A percentile compares a stretch with the other conserved stretches of the same genome.
phyloP scores from a whole-genome alignment of 805 yeast species.

The Komagataella populi region DNA sequence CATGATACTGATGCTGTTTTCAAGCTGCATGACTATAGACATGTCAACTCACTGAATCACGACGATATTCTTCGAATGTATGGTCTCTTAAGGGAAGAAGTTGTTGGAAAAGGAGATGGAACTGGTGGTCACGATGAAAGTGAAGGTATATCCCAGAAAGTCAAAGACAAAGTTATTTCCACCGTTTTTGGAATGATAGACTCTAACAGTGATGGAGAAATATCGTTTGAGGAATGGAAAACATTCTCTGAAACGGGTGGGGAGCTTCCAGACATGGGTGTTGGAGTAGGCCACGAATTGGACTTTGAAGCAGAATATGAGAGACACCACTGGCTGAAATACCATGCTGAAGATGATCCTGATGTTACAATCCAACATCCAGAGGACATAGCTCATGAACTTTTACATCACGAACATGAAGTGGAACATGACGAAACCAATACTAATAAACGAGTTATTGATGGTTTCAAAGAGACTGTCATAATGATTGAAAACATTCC shows the following conservation, averaged over 20 bases:
- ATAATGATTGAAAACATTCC: constrained; percentile 11
- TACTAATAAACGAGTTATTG: constrained; percentile 4
- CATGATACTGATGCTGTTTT: constrained; percentile 71
- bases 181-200: constrained; percentile 51
- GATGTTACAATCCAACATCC: constrained; percentile 69
- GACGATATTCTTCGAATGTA: constrained; percentile 67
- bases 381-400: constrained; percentile 82
- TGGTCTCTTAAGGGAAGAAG: constrained; percentile 59
- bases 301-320: constrained; percentile 92
- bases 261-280: constrained; percentile 80
- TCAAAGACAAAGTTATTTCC: constrained; percentile 39
- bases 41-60: constrained; percentile 39
- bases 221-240: constrained; percentile 60
- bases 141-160: constrained; percentile 40
- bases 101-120: constrained; percentile 84
- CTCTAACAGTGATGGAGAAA: constrained; percentile 46
- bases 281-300: constrained; percentile 89
- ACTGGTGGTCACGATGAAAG: constrained; percentile 67
- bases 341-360: constrained; percentile 68
- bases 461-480: constrained; percentile 5
- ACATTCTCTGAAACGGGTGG: constrained; percentile 48
- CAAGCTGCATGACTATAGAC: constrained; percentile 60
- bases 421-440: constrained; percentile 36
- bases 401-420: constrained; percentile 76
- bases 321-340: constrained; percentile 86